Base-by-base conservation (phyloP, 225 moss, liverwort and hornwort genomes). In the Polytrichum commune region DNA sequence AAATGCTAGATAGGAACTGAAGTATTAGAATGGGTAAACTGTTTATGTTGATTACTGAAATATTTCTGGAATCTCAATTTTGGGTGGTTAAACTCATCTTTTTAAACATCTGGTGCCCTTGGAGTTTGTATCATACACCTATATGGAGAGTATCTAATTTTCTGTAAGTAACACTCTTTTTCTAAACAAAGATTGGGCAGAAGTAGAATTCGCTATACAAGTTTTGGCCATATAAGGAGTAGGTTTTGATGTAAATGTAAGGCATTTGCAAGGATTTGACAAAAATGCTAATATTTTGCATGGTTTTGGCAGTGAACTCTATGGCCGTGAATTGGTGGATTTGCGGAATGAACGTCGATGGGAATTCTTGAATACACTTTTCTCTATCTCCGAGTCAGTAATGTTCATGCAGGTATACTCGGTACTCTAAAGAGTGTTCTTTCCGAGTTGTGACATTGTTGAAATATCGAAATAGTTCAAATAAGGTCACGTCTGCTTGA, bases 331-430 rank as follows among this genome's bases (percentile, higher is more conserved):
- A 79, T 73, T 92, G 38, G 92, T 94, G 81, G 94, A 94, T 84
- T 74, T 94, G 67, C 82, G 89, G 53, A 89, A 85, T 75, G 92
- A 92, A 69, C 78, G 80, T 75, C 86, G 94, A 75, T 94, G 94
- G 94, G 94, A 92, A 65, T 94, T 94, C 81, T 66, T 94, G 54
- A 94, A 94, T 72, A 94, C 94, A 23, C 80, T 94, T 18, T 94
- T 94, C 71, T 94, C 94, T 65, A 87, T 94, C 67, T 94, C 92
- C 25, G 92, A 94, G 73, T 90, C 94, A 67, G 90, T 90, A 55
- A 83, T 94, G 84, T 94, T 88, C 72, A 94, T 94, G 94, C 94
- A 94, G 92, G 94, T 93, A 26, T 26, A 76, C 72, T 16, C 16
- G 46, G 46, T 46, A 3, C 46, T 46, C 16, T 46, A 46, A 46